A percentile compares a stretch with the other conserved stretches of the same genome.
phyloP scores from a whole-genome alignment of 2,329 filamentous ascomycete genomes.

The Exophiala sideris region DNA sequence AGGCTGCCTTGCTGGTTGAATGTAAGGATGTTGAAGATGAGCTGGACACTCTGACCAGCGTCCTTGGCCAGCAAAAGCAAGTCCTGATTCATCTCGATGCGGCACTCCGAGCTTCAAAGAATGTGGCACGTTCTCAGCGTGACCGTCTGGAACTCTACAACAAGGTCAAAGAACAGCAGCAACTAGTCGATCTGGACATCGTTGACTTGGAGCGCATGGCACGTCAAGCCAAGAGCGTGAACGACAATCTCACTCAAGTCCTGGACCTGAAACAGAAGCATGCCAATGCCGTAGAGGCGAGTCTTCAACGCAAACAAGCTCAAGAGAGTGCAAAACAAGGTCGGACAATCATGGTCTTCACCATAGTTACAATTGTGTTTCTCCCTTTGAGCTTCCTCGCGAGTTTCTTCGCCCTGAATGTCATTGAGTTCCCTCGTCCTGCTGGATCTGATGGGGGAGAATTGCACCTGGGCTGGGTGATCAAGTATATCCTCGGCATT shows the following conservation, averaged over 20 bases:
- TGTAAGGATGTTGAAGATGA: conserved; percentile 67
- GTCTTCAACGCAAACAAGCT: conserved; percentile 53
- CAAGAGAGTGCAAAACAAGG: conserved; percentile 57
- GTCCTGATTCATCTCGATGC: conserved; percentile 49
- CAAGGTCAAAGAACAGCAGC: conserved; percentile 48
- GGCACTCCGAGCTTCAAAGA: conserved; percentile 34
- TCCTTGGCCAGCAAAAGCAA: conserved; percentile 49
- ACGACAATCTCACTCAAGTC: conserved; percentile 58
- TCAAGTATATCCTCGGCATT: conserved; percentile 56
- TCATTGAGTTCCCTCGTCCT: conserved; percentile 46
- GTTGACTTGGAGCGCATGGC: conserved; percentile 64
- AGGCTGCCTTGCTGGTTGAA: conserved; percentile 59
- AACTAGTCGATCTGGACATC: conserved; percentile 55
- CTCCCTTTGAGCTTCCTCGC: conserved; percentile 55
- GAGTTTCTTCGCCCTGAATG: conserved; percentile 54
- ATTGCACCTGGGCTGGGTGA: conserved; percentile 50
- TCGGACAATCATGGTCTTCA: conserved; percentile 58
- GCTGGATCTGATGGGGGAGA: conserved; percentile 30
- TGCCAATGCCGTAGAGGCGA: conserved; percentile 61
- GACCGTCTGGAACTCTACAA: conserved; percentile 2
- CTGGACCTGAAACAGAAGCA: conserved; percentile 68
- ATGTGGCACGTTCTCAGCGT: neutral
- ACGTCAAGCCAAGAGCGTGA: conserved; percentile 59
- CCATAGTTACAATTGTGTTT: conserved; percentile 58
- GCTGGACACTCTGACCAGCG: conserved; percentile 58